Base-by-base conservation (phyloP, 805 yeast species). In the Wickerhamomyces bovis region DNA sequence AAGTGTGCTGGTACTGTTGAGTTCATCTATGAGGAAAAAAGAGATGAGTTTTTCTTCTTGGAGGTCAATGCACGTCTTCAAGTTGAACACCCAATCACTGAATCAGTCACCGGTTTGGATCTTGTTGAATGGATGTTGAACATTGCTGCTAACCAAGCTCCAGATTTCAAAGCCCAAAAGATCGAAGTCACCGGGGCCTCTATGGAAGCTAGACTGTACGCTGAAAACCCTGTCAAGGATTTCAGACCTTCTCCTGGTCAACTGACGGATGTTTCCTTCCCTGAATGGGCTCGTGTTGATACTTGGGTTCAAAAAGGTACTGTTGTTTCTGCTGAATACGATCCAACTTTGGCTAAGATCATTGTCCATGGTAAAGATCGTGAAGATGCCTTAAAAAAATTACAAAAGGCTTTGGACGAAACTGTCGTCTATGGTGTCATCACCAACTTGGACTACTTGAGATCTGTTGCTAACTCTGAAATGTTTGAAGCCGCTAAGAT, bases 1-100 rank as follows among this genome's bases (percentile, higher is more conserved):
- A 89, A 88, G 68, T 82, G 96, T 69, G 99, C 98, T 38, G 99
- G 98, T 66, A 92, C 99, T 7, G 96, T 94, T 57, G 99, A 92
- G 69, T 92, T 83, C 64, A 90, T 92, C 58, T 92, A 87, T 62
- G 98, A 94, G 63, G 84, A 85, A 60, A 74, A 67, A 46, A 73
- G 95, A 56, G 92, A 90, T 63, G 94, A 84, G 63, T 94, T 92
- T 65, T 92, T 92, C 72, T 92, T 92, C 70, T 73, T 92, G 61
- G 99, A 92, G 66, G 98, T 92, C 54, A 92, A 92, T 64, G 95
- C 99, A 12, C 82, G 99, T 63, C 77, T 92, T 57, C 99, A 92
- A 68, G 99, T 92, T 42, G 99, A 92, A 71, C 99, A 92, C 66
- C 98, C 98, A 38, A 84, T 94, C 58, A 92, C 99, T 25, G 99